A percentile compares a stretch with the other conserved stretches of the same genome.
Conservation (phyloP, 345 rosid genomes). For the Cardamine resedifolia region DNA sequence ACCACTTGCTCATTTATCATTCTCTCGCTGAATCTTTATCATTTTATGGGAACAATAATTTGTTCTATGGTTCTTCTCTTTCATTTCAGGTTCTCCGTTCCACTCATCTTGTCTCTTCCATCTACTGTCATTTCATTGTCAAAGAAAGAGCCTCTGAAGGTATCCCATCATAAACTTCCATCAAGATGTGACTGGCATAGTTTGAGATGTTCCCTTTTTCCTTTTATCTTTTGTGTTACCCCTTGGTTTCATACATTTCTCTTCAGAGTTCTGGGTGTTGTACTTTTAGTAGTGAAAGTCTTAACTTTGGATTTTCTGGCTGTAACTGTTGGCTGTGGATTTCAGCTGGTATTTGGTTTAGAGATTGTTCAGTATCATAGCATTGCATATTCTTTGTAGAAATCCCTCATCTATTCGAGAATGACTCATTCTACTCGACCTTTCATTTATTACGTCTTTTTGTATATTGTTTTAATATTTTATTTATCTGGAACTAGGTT, state of each 20-base stretch:
- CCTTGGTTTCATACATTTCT: not conserved
- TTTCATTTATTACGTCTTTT: not conserved
- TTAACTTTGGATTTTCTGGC: slow-evolving; percentile 1
- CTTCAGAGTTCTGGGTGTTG: slow-evolving; percentile 4
- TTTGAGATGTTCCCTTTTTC: not conserved
- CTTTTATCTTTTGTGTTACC: not conserved
- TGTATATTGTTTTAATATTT: not conserved
- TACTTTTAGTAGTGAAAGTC: slow-evolving; percentile 2
- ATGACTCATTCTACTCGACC: not conserved
- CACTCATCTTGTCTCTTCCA: slow-evolving; percentile 82
- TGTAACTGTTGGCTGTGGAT: not conserved
- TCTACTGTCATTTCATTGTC: slow-evolving; percentile 80
- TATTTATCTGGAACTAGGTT: slow-evolving; percentile 51
- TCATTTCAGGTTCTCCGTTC: slow-evolving; percentile 68
- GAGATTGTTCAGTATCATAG: not conserved
- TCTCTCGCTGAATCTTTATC: not conserved
- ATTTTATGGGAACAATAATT: slow-evolving; percentile 2
- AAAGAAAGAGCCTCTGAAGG: slow-evolving; percentile 72
- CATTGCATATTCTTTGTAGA: not conserved
- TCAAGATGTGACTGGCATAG: slow-evolving; percentile 19
- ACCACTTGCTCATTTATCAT: not conserved
- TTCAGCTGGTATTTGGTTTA: not conserved
- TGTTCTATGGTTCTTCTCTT: slow-evolving; percentile 23
- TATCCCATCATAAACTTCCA: slow-evolving; percentile 30
- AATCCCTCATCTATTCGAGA: not conserved